Base-by-base conservation (phyloP, 139 green algal species). In the Gonium pectorale region DNA sequence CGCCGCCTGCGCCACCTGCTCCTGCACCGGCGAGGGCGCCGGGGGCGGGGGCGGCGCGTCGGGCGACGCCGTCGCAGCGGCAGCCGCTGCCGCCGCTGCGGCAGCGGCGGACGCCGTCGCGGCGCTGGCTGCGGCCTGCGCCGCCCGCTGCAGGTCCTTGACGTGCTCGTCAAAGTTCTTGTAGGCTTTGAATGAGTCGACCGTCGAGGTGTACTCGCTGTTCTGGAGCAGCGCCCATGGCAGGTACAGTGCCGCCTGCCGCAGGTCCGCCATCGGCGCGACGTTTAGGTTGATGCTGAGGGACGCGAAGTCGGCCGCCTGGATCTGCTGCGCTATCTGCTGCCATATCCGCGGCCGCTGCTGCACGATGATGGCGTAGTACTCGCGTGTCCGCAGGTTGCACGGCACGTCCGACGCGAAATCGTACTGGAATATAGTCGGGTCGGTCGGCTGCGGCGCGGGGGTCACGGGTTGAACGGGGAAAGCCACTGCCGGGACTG, bases 221-320 rank as follows among this genome's bases (percentile, higher is more conserved):
- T 67, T 77, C n/a, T 85, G 81, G 26, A 86, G 64, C 37, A 90
- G 49, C n/a, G 81, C 86, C 86, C 86, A 90, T 1, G 86, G 67
- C 44, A 86, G 35, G 37, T 86, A 81, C 35, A 88, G 67, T 1
- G 54, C 75, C 4, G 86, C 86, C 35, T 83, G 60, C 21, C 86
- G 81, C 19, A 90, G 46, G 38, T 90, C 86, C 31, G 86, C 73
- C 60, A 88, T 80, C 0, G 67, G 44, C 6, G 33, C 63, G 4
- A 77, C 40, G 2, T 77, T 72, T 33, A 81, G 84, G 54, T 73
- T 38, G 3, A 75, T 33, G 27, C 22, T 33, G 4, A 89, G 64
- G 2, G 54, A 68, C 0, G 43, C 51, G 38, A 67, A 89, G 37
- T 60, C 31, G 15, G 69, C 59, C 0, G 33, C 35, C 38, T 81